Evolutionary conservation across 177 flowering plant species (phyloP).

Genomic region (Vitis hybrid): DNA sequence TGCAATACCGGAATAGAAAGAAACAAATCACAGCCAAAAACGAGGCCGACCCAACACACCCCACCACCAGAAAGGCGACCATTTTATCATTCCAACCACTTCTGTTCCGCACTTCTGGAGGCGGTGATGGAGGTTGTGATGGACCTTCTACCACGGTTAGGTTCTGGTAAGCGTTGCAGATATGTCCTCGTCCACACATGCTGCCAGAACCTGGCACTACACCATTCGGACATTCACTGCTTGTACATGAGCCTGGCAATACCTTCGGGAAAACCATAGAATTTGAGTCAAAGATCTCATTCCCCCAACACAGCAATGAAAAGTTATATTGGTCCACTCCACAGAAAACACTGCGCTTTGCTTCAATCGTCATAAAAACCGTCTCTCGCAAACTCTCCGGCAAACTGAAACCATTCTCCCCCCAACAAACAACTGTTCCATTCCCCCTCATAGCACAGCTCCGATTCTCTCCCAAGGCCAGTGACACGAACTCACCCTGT

Average conservation of each 20-base stretch:
- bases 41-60: slow-evolving; percentile 44
- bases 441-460: slow-evolving; percentile 53
- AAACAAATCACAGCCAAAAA: slow-evolving; percentile 29
- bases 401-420: slow-evolving; percentile 40
- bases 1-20: slow-evolving; percentile 31
- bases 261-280: slow-evolving; percentile 41
- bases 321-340: slow-evolving; percentile 42
- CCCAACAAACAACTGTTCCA: slow-evolving; percentile 72
- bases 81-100: slow-evolving; percentile 22
- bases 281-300: slow-evolving; percentile 22
- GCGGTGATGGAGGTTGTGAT: not conserved
- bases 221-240: slow-evolving; percentile 29
- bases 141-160: too few species aligned
- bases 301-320: slow-evolving; percentile 77
- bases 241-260: slow-evolving; percentile 62
- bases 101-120: not conserved
- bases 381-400: slow-evolving; percentile 32
- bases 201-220: slow-evolving; percentile 15
- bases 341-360: slow-evolving; percentile 55
- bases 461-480: slow-evolving; percentile 67
- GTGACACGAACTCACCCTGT: slow-evolving; percentile 33
- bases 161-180: slow-evolving; percentile 37
- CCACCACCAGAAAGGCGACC: slow-evolving; percentile 61
- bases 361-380: slow-evolving; percentile 41
- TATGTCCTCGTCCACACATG: slow-evolving; percentile 32